A percentile compares a stretch with the other conserved stretches of the same genome.
Evolutionary conservation across 1,284 basidiomycete genomes (phyloP).

Genomic region (Moesziomyces sp.): DNA sequence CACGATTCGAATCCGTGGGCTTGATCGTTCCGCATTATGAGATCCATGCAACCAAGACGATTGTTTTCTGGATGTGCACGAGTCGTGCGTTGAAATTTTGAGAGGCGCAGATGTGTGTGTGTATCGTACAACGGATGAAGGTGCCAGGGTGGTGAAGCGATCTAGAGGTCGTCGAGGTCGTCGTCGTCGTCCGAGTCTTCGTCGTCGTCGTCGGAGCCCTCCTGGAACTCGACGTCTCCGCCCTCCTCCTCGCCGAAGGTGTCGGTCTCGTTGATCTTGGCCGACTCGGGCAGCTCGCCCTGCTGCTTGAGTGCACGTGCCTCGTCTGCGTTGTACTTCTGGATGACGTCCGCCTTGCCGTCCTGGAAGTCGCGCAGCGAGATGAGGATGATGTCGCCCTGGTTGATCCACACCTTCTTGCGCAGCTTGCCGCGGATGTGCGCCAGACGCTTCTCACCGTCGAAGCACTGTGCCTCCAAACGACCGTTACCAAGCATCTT

Average conservation of each 20-base stretch:
- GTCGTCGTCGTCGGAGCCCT: slow-evolving; percentile 65
- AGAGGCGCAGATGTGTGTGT: slow-evolving; percentile 6
- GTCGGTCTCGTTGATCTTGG: slow-evolving; percentile 98
- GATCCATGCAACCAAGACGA: too few species aligned
- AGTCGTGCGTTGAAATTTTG: too few species aligned
- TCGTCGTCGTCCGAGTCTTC: slow-evolving; percentile 62
- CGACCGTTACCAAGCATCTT: slow-evolving; percentile 99
- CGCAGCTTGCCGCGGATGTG: slow-evolving; percentile 99
- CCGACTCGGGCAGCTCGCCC: slow-evolving; percentile 95
- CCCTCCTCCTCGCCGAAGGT: slow-evolving; percentile 85
- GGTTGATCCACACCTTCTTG: slow-evolving; percentile 99
- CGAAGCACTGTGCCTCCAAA: slow-evolving; percentile 95
- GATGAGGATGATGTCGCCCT: slow-evolving; percentile 95
- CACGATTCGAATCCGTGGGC: slow-evolving; percentile 27
- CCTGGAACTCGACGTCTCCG: slow-evolving; percentile 68
- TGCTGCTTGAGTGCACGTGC: slow-evolving; percentile 94
- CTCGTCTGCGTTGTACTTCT: slow-evolving; percentile 94
- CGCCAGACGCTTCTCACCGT: slow-evolving; percentile 96
- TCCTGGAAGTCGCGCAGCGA: slow-evolving; percentile 99
- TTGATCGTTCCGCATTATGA: slow-evolving; percentile 4
- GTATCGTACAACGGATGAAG: slow-evolving; percentile 18
- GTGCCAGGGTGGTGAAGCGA: slow-evolving; percentile 2
- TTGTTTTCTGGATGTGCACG: too few species aligned
- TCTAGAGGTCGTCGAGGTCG: slow-evolving; percentile 62
- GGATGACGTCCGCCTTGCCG: slow-evolving; percentile 98